These are phyloP conservation scores for Tricholoma matsutake DNA, from an alignment of 768 basidiomycete species.

Conservation along the genomic window DNA sequence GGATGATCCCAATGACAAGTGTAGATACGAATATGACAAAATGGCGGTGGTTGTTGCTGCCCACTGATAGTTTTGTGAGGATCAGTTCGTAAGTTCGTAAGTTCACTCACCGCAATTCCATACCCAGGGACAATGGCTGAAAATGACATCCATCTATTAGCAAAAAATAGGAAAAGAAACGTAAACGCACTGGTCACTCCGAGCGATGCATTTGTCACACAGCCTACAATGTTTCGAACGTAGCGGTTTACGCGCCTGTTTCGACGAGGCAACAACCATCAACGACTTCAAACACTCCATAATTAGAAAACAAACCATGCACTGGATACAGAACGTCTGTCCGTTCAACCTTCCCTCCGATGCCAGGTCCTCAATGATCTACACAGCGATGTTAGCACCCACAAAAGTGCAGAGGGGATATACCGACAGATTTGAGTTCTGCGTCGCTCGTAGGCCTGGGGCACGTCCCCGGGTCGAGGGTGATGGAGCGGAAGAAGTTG, in stretches of 20 bases:
- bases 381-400: not conserved
- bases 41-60: slow-evolving; percentile 91
- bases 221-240: slow-evolving; percentile 94
- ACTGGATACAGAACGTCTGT: slow-evolving; percentile 93
- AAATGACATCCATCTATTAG: slow-evolving; percentile 2
- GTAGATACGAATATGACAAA: slow-evolving; percentile 91
- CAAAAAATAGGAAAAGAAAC: not conserved
- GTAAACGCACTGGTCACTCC: slow-evolving; percentile 85
- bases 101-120: slow-evolving; percentile 88
- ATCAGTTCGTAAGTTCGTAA: too few relatives aligned
- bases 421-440: slow-evolving; percentile 80
- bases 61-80: slow-evolving; percentile 48
- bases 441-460: slow-evolving; percentile 78
- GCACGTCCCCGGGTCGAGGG: slow-evolving; percentile 85
- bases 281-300: not conserved
- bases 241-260: slow-evolving; percentile 80
- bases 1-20: slow-evolving; percentile 74
- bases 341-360: slow-evolving; percentile 88
- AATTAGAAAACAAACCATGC: slow-evolving; percentile 61
- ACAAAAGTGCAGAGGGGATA: too few relatives aligned
- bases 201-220: slow-evolving; percentile 85
- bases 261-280: not conserved
- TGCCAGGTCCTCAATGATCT: slow-evolving; percentile 91
- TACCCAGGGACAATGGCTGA: slow-evolving; percentile 96
- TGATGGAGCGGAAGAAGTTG: slow-evolving; percentile 90